A percentile compares a stretch with the other conserved stretches of the same genome.
Conservation (phyloP, 768 basidiomycete genomes). For the Lactarius deliciosus region DNA sequence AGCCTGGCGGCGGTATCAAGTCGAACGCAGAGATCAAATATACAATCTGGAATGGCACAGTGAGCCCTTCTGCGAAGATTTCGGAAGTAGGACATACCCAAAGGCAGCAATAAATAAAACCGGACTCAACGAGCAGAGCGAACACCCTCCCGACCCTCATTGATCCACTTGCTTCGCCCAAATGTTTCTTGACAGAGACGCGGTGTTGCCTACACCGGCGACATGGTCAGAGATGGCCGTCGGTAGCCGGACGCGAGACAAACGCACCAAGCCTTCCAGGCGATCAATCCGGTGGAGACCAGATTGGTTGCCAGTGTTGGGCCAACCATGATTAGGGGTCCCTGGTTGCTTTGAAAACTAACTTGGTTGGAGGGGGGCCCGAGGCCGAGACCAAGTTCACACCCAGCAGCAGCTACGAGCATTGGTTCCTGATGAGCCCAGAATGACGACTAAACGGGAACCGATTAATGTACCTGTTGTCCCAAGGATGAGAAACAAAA, state of each 20-base stretch:
- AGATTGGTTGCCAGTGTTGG: background rate
- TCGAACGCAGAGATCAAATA: too few species aligned
- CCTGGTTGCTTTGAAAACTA: too few species aligned
- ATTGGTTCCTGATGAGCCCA: too few species aligned
- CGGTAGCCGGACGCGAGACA: background rate
- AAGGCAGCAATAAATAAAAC: too few species aligned
- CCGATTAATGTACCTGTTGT: background rate
- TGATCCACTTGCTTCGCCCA: slow-evolving; percentile 1
- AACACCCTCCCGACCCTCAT: too few species aligned
- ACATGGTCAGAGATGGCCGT: background rate
- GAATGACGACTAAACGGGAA: too few species aligned
- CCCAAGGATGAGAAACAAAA: background rate
- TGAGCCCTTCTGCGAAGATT: too few species aligned
- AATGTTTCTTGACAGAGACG: background rate
- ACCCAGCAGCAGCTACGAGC: slow-evolving; percentile 1
- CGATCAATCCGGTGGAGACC: slow-evolving; percentile 6
- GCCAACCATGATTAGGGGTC: slow-evolving; percentile 1
- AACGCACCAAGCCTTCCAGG: slow-evolving; percentile 6
- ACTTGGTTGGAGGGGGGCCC: too few species aligned
- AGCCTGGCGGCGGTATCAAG: too few species aligned
- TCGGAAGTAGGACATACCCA: too few species aligned
- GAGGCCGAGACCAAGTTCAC: background rate
- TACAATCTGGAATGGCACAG: too few species aligned
- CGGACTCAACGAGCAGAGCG: too few species aligned
- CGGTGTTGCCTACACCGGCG: background rate